Evolutionary conservation across 1,284 basidiomycete species (phyloP).

Genomic region (Xanthoconium separans): DNA sequence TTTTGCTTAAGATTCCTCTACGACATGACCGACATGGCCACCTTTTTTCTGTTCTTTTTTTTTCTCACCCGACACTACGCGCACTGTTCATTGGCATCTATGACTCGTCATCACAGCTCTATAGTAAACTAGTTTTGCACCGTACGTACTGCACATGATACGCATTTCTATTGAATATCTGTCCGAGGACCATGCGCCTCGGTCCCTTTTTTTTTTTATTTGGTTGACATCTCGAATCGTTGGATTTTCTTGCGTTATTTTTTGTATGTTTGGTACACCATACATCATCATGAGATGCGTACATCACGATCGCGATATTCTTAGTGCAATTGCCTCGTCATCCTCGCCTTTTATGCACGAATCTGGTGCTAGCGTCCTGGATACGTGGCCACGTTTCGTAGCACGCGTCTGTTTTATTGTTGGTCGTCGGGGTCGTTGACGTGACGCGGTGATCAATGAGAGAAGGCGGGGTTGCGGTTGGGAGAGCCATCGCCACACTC

Average conservation of each 20-base stretch:
- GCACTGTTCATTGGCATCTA: slow-evolving; percentile 26
- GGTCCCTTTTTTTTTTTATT: background rate
- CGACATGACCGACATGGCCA: slow-evolving; percentile 10
- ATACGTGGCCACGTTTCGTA: background rate
- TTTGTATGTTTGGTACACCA: slow-evolving; percentile 4
- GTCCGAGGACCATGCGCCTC: slow-evolving; percentile 8
- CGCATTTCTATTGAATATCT: slow-evolving; percentile 29
- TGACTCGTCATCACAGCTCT: slow-evolving; percentile 21
- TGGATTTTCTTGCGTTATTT: slow-evolving; percentile 15
- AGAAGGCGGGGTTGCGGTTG: slow-evolving; percentile 5
- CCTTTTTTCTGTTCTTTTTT: slow-evolving; percentile 7
- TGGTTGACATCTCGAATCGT: background rate
- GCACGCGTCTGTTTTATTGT: background rate
- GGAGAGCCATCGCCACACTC: background rate
- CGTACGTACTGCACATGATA: slow-evolving; percentile 32
- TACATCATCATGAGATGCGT: slow-evolving; percentile 10
- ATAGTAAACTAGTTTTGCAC: slow-evolving; percentile 24
- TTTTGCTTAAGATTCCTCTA: slow-evolving; percentile 26
- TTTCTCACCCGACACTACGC: slow-evolving; percentile 1
- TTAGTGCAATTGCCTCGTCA: slow-evolving; percentile 20
- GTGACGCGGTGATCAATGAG: slow-evolving; percentile 17
- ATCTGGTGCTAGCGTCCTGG: slow-evolving; percentile 17
- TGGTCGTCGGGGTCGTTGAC: background rate
- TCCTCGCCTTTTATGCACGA: slow-evolving; percentile 17
- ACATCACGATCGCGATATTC: slow-evolving; percentile 21